Evolutionary conservation across 805 yeast species (phyloP), one percentile per base, ranked within the genome.

Genomic region (Candida xiaguanensis): DNA sequence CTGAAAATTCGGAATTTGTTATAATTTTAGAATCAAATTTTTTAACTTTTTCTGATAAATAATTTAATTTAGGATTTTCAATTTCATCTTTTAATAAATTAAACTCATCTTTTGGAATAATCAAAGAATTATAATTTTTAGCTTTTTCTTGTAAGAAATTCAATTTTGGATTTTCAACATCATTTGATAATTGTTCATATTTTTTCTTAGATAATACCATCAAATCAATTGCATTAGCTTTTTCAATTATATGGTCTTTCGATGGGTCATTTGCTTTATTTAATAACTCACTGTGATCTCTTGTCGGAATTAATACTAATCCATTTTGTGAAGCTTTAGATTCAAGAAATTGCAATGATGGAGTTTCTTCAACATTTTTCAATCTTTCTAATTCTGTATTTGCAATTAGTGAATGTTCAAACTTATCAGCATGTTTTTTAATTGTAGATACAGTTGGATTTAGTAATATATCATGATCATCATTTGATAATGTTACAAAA

Each of bases 241-340:
- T 56, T 12, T 46, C 47, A 27, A 42, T 48, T 4, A 57, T 40
- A 23, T 57, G 53, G 8, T 57, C 65, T n/a, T 52, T 36, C 2
- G 45, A 31, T 18, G 51, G 47, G 30, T 42, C 39, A 18, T 44
- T 34, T 8, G 34, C 31, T 13, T 52, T 37, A 16, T 38, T 39
- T 4, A 38, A 44, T 23, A 53, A 42, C 15, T 46, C 41, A 15
- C 36, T 32, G 17, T 47, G 46, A 14, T 52, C 52, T 16, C 18
- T 30, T 5, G 34, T 20, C 8, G 47, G 34, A 4, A 59, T 35
- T 3, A 50, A 38, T 2, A 47, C 44, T 40, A 15, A 30, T 8
- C 22, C 41, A 11, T 38, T 19, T 20, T 33, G 41, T 13, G 36
- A 27, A 8, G 20, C 43, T 26, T 27, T 40, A 1, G 61, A 61